phyloP scores from a whole-genome alignment of 163 green algal genomes.

The Chloromonas sp. region DNA sequence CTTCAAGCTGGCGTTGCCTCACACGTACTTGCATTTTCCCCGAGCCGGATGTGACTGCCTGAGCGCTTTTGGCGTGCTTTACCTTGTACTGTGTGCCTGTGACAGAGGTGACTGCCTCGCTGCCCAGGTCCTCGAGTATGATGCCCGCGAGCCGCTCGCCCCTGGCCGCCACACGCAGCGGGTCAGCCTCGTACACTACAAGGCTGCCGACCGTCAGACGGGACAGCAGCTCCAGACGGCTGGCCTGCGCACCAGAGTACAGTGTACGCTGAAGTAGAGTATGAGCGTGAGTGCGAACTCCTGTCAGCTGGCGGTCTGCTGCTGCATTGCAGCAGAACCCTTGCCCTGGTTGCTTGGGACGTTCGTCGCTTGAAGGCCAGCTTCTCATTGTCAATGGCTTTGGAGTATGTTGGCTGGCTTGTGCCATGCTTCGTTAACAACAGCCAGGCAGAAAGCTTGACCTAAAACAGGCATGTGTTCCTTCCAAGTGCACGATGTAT shows the following conservation, averaged over 20 bases:
- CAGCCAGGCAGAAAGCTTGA: too few species aligned
- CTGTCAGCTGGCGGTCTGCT: neutral
- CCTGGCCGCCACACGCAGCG: neutral
- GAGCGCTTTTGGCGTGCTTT: too few species aligned
- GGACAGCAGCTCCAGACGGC: slow-evolving; percentile 10
- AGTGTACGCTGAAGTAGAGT: neutral
- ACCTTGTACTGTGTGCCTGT: slow-evolving; percentile 14
- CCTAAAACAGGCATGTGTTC: neutral
- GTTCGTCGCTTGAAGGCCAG: neutral
- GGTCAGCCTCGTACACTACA: slow-evolving; percentile 21
- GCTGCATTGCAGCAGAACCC: neutral
- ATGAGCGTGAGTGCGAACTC: neutral
- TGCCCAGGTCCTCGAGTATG: slow-evolving; percentile 13
- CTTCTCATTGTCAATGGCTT: neutral
- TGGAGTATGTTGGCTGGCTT: neutral
- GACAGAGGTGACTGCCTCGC: neutral
- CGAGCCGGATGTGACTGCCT: too few species aligned
- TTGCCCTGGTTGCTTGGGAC: neutral
- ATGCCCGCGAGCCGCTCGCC: slow-evolving; percentile 14
- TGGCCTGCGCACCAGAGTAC: neutral
- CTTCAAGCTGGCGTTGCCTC: too few species aligned
- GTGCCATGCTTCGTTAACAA: neutral
- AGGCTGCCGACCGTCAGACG: slow-evolving; percentile 20
- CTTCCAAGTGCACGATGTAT: neutral
- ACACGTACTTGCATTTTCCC: too few species aligned